Conservation (phyloP, 2,329 filamentous ascomycete genomes). For the Colletotrichum horii region DNA sequence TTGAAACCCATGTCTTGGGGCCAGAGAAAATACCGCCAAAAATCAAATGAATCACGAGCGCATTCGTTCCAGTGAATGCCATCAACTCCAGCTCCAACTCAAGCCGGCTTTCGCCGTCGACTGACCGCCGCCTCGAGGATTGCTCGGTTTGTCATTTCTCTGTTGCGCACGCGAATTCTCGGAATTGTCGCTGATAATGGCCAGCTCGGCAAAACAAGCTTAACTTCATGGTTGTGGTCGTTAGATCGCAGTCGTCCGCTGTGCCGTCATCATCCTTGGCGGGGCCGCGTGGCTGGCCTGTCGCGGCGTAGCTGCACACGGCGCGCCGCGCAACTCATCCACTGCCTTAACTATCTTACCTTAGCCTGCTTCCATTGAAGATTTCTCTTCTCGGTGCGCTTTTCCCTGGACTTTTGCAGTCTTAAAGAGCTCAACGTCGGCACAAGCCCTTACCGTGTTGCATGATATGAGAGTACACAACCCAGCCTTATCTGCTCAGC, state of each 20-base stretch:
- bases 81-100: background rate
- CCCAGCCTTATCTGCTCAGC: background rate
- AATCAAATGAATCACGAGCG: background rate
- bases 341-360: background rate
- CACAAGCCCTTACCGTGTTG: background rate
- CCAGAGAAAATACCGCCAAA: background rate
- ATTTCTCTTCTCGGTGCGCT: background rate
- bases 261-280: background rate
- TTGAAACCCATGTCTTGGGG: background rate
- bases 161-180: background rate
- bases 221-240: background rate
- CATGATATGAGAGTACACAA: background rate
- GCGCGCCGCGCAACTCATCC: background rate
- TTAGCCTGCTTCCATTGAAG: background rate
- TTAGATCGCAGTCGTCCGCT: background rate
- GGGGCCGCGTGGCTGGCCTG: background rate
- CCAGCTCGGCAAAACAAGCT: conserved; percentile 4
- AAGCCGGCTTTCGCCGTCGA: background rate
- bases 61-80: background rate
- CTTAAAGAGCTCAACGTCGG: background rate
- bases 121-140: background rate
- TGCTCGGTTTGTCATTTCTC: background rate
- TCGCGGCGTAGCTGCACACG: background rate
- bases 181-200: background rate
- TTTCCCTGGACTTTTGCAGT: background rate